Evolutionary conservation across 164 flowering plant species (phyloP).

Genomic region (Liquidambar formosana): DNA sequence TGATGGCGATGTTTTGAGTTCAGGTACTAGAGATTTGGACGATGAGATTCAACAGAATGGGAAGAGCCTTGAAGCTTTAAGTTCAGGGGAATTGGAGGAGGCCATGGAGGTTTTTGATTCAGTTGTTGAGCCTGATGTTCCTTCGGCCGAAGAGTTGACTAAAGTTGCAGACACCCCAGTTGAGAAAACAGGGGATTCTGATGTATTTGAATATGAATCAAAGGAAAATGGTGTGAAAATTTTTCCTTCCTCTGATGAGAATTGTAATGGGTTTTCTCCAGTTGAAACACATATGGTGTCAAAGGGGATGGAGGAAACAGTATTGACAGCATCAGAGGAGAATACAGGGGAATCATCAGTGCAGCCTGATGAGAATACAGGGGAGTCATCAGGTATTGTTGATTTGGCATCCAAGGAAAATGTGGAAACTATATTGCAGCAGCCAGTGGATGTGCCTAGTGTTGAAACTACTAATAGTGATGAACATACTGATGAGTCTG

Average conservation of each 20-base stretch:
- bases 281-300: neutral
- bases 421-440: too few species aligned
- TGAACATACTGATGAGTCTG: too few species aligned
- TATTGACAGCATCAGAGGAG: too few species aligned
- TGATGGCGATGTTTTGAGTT: neutral
- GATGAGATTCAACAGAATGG: slow-evolving; percentile 8
- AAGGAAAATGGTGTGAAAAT: neutral
- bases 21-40: neutral
- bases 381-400: too few species aligned
- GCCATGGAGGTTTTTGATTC: slow-evolving; percentile 5
- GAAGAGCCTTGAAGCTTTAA: neutral
- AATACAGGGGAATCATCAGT: too few species aligned
- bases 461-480: too few species aligned
- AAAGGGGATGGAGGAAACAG: slow-evolving; percentile 6
- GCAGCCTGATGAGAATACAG: too few species aligned
- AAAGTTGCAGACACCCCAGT: neutral
- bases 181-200: slow-evolving; percentile 4
- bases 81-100: slow-evolving; percentile 3
- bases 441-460: too few species aligned
- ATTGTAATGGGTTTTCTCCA: neutral
- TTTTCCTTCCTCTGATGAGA: neutral
- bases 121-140: neutral
- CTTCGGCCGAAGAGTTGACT: neutral
- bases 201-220: neutral
- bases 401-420: too few species aligned